Evolutionary conservation across 768 basidiomycete genomes (phyloP), one percentile per base, ranked within the genome.

Genomic region (Amanita exitialis): DNA sequence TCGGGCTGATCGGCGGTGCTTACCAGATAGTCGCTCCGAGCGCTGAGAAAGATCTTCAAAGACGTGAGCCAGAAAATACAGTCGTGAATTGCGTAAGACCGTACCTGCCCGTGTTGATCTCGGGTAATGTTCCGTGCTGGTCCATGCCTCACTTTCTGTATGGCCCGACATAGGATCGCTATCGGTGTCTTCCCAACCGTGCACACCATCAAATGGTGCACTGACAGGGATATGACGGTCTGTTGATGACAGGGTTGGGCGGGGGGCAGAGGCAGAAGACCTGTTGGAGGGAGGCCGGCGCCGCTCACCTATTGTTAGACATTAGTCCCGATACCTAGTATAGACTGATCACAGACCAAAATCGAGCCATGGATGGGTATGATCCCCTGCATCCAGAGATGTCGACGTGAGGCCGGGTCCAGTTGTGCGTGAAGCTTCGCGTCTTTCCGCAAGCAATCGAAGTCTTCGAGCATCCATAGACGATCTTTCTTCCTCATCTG

Each of bases 401-500:
- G 39, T 42, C 3, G 49, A 43, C 4, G 25, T 23, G 5, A 32
- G 15, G 15, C 15, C 41, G 6, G 38, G 42, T 28, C 49, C 44
- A 10, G 21, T 30, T 12, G 42, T 25, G 36, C 46, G 46, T 37
- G 27, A 10, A 37, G 36, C 46, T 6, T 47, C 46, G 18, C 38
- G 49, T 32, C 42, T 15, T 44, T 44, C 49, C 15, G 49, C 41
- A 27, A 51, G 18, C 42, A 51, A 10, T 21, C 42, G 25, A 21
- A 42, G 28, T 23, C 49, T 43, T 23, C 49, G 38, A 16, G 49
- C 32, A 9, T 51, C 49, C 3, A 13, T 7, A 4, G 42, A 30
- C 10, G 44, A 13, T 36, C 49, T 51, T 23, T 51, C 49, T 10
- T 51, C 49, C 20, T 51, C 49, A 5, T 51, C 49, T 7, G 49